Base-by-base conservation (phyloP, 2,329 filamentous ascomycete species). In the Reticulascus tulasneorum region DNA sequence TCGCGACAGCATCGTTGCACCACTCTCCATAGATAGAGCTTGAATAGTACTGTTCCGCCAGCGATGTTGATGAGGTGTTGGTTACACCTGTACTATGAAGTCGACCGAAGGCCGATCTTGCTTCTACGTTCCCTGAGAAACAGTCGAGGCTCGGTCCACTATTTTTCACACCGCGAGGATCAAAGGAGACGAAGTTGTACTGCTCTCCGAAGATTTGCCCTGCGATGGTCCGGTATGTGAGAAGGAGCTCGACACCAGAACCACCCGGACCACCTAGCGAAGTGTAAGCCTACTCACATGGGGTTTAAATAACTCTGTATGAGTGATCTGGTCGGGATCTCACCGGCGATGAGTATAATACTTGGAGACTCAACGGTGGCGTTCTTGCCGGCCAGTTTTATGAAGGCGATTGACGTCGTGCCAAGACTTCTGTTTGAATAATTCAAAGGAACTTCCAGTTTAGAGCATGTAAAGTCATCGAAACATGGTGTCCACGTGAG, bases 131-230 rank as follows among this genome's bases (percentile, higher is more conserved):
- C 3, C 48, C 49, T 0, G 46, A 47, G 41, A 59, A 59, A 40
- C 55, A 59, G 42, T 56, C 50, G 23, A 58, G 36, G 16, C 13
- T 28, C 23, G 36, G 40, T 4, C 49, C 52, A 43, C 54, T 62
- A 45, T 60, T 58, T 37, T 56, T 56, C 21, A 65, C 58, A 8
- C 62, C 62, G 22, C 63, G 59, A 42, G 63, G 62, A 40, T 66
- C 63, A 46, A 61, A 67, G 25, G 59, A 62, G 40, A 66, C 54
- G 30, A 62, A 47, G 49, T 65, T 64, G 48, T 64, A 65, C 42
- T 65, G 57, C 37, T 63, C 61, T 44, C 59, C 59, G 27, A 64
- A 51, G 6, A 56, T 43, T 27, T 49, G 38, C 23, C 46, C 46
- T 31, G 47, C 35, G 11, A 54, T 31, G 25, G 38, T 2, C 35